Base-by-base conservation (phyloP, 371 early-diverging fungal genomes). In the Mucor racemosus region DNA sequence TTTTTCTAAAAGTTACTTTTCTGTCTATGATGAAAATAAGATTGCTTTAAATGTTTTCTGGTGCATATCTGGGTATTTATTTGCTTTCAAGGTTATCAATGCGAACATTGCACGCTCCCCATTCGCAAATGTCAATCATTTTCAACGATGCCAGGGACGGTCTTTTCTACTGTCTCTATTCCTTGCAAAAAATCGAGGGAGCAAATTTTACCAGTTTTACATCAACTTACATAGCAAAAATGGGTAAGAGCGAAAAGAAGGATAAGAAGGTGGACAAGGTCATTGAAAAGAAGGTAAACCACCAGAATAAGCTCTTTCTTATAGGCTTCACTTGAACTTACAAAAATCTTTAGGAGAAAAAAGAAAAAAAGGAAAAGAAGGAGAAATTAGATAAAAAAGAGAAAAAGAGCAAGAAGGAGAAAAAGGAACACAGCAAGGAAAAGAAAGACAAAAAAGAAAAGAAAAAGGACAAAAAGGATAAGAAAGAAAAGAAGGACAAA, bases 401-500 rank as follows among this genome's bases (percentile, higher is more conserved):
- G 1, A 63, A 66, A 53, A 60, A 54, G 5, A 57, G 60, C 10
- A 54, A 62, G 6, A 72, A 75, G 21, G 46, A 54, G 8, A 53
- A 62, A 1, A 66, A 67, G 26, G 57, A 53, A 14, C 53, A 65
- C 19, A 26, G 3, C 26, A 53, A 64, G 26, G 59, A 60, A 5
- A 17, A 54, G 11, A 57, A 67, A 7, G 35, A 63, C 15, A 60
- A 62, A n/a, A 60, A 62, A 15, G 35, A 56, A 10, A 60, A 63
- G 40, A 41, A 59, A 13, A 36, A 74, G 15, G 35, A 56, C 3
- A 53, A 66, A 11, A 54, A 69, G 19, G 26, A 57, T 2, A 62
- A 68, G 35, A 62, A 65, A 8, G 42, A 65, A 10, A 64, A 69
- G 19, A 64, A 75, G 34, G 61, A 71, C 8, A 66, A 61, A 14